Base-by-base conservation (phyloP, 768 basidiomycete genomes). In the Boletales sp. region DNA sequence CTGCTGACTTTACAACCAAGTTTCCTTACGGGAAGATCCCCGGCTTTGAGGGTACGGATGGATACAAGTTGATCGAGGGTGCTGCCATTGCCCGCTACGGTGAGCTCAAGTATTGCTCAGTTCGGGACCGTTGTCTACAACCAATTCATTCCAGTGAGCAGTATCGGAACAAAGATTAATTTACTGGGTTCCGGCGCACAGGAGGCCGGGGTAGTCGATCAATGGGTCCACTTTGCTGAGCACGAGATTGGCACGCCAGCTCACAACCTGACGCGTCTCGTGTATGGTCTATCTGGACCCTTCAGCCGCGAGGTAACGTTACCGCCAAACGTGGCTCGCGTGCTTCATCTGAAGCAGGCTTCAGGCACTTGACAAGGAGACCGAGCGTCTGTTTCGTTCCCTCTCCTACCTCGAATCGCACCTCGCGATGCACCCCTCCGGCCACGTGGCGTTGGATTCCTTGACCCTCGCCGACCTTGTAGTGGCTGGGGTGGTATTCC, bases 141-240 rank as follows among this genome's bases (percentile, higher is more conserved):
- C 30, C 17, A 5, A 36, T 35, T 30, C 33, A 8, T 14, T n/a
- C 8, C 15, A 63, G 61, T 61, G 46, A 43, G 54, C 18, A 18
- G 38, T 1, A 31, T 62, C 17, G 58, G 50, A 2, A 49, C 51
- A 19, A 46, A 53, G 21, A 25, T 51, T 0, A 46, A 54, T 7
- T 35, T 63, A 31, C 38, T 60, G 38, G 60, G 60, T 14, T 42
- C 46, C 9, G 18, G 39, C 19, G 18, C 34, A 11, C 44, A 60
- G 19, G 56, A 59, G 32, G 17, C 21, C 2, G 42, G 49, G 1
- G 32, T 53, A 1, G 35, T 63, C 8, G 58, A 63, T 48, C 62
- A 62, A 14, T 63, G 61, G 58, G 14, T 42, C 4, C 62, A 60
- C 38, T 63, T 55, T 40, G 49, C 44, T 8, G 61, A 63, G 15